Conservation (phyloP, 2,329 filamentous ascomycete genomes). For the Hypocreales sp. region DNA sequence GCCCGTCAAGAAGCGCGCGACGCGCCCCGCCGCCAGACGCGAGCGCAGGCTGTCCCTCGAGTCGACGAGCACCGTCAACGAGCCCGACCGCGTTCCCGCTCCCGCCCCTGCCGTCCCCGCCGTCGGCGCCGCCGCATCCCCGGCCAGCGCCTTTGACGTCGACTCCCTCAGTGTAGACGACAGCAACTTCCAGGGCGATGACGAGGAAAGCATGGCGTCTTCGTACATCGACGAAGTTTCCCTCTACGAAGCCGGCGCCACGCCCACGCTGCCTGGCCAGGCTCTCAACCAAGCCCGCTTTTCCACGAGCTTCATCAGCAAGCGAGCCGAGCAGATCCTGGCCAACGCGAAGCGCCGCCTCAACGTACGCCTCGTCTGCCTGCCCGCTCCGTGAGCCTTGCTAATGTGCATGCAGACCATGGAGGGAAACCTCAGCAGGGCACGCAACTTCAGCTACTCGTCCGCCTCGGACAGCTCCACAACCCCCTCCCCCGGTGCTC, state of each 20-base stretch:
- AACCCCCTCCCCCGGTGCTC: conserved; percentile 29
- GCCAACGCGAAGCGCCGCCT: conserved; percentile 83
- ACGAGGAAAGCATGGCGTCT: conserved; percentile 49
- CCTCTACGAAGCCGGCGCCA: conserved; percentile 7
- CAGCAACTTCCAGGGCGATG: conserved; percentile 50
- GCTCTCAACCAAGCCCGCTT: conserved; percentile 36
- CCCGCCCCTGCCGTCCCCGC: too few species aligned
- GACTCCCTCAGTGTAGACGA: conserved; percentile 47
- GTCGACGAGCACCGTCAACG: conserved; percentile 45
- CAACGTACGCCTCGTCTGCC: conserved; percentile 43
- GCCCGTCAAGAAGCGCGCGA: conserved; percentile 26
- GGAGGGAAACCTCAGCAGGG: conserved; percentile 79
- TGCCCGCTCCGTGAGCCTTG: neutral
- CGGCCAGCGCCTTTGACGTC: conserved; percentile 48
- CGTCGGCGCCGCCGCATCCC: too few species aligned
- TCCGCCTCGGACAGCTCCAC: conserved; percentile 31
- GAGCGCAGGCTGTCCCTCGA: conserved; percentile 41
- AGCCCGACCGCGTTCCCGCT: conserved; percentile 27
- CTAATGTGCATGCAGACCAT: conserved; percentile 47
- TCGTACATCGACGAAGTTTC: conserved; percentile 34
- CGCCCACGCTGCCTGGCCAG: conserved; percentile 5
- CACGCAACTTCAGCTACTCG: conserved; percentile 44
- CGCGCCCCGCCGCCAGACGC: conserved; percentile 22
- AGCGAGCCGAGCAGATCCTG: conserved; percentile 76
- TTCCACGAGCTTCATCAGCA: conserved; percentile 62